Base-by-base conservation (phyloP, 1,284 basidiomycete genomes). In the Limonomyces culmigenus region DNA sequence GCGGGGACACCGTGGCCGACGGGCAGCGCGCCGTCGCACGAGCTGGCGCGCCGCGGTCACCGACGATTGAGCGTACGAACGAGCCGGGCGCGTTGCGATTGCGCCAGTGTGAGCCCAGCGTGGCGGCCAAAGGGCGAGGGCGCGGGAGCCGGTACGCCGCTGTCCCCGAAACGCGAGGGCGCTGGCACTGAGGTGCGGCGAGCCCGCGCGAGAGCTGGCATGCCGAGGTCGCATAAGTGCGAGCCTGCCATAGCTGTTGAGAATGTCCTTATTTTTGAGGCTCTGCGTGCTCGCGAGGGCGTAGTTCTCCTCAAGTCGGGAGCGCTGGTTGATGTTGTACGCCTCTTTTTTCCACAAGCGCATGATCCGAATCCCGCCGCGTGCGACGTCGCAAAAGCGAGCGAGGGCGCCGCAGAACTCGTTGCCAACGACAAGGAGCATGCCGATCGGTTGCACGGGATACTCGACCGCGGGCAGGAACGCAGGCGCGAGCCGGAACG, bases 231-330 rank as follows among this genome's bases (percentile, higher is more conserved):
- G n/a, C n/a, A n/a, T 60, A 45, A 98, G 97, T 5, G 88, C 93
- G 13, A 93, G 95, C 65, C 98, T 99, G 25, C 89, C 86, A 45
- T 95, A 95, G 46, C 80, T 89, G 60, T 88, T 91, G 1, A 92
- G 93, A 43, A 98, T 97, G 63, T 97, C 92, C 64, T 97, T 98
- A 65, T 99, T 99, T 73, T 97, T 96, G 55, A 97, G 62, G 3
- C 81, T 79, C 58, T 98, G 95, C 2, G 95, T 99, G n/a, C 85
- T 78, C 1, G 95, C 91, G 35, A 99, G 67, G n/a, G 77, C 87
- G 53, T 98, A 98, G 56, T 96, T 97, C 66, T 98, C 95, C 53
- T 98, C 93, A 51, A 97, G 96, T 54, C 97, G 60, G 62, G 83
- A 86, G 39, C 93, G 70, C 63, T 95, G 89, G 56, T 97, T 98